Conservation (phyloP, 108 stramenopile species). For the Nitzschia putrida region DNA sequence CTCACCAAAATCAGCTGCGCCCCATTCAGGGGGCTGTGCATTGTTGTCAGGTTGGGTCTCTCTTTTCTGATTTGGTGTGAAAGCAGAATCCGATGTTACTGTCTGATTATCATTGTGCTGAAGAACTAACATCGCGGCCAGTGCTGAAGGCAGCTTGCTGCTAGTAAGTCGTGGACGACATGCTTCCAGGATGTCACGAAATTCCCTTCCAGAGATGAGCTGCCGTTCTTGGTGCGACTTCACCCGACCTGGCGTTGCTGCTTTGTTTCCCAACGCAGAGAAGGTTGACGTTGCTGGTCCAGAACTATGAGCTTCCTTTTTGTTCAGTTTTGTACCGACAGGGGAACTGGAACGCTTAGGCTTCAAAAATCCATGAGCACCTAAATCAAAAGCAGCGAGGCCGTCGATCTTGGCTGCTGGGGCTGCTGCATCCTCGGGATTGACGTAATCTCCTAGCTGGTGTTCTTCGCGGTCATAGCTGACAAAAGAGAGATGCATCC, state of each 20-base stretch:
- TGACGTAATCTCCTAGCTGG: conserved; percentile 23
- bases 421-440: conserved; percentile 18
- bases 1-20: conserved; percentile 34
- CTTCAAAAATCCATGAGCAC: conserved; percentile 56
- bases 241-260: conserved; percentile 33
- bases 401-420: conserved; percentile 19
- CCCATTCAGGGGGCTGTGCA: conserved; percentile 31
- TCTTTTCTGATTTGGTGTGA: neutral
- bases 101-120: conserved; percentile 3
- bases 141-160: conserved; percentile 37
- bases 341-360: conserved; percentile 5
- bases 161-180: conserved; percentile 66
- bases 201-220: conserved; percentile 70
- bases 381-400: conserved; percentile 33
- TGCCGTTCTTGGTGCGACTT: conserved; percentile 59
- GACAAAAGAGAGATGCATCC: conserved; percentile 88
- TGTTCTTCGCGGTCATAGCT: conserved; percentile 62
- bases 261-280: conserved; percentile 38
- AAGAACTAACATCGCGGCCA: conserved; percentile 35
- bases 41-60: neutral
- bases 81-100: too few relatives aligned
- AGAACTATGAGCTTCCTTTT: neutral
- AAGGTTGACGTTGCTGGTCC: conserved; percentile 27
- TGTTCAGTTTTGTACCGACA: neutral
- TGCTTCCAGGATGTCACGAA: conserved; percentile 83